A percentile compares a stretch with the other conserved stretches of the same genome.
Conservation (phyloP, 169 alveolate species). For the Babesia ovis region DNA sequence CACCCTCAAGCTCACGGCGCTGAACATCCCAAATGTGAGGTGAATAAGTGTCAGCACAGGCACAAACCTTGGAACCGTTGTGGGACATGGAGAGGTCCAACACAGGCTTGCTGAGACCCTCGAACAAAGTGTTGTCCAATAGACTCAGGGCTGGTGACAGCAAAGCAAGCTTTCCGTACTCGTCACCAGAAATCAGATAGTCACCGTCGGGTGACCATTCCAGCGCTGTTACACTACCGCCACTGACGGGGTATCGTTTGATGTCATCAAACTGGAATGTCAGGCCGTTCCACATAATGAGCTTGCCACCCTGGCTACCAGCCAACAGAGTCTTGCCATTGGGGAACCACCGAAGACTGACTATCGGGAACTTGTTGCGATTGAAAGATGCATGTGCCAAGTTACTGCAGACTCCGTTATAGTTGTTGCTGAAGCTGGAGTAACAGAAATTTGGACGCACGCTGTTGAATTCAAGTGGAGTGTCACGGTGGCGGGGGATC, state of each 20-base stretch:
- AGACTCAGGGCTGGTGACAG: slow-evolving; percentile 80
- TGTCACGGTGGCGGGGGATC: slow-evolving; percentile 41
- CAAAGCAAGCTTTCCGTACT: slow-evolving; percentile 78
- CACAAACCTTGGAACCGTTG: slow-evolving; percentile 71
- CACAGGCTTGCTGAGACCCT: slow-evolving; percentile 75
- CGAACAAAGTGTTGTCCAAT: slow-evolving; percentile 74
- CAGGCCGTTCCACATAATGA: slow-evolving; percentile 85
- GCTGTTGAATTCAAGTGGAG: slow-evolving; percentile 41
- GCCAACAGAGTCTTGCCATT: slow-evolving; percentile 84
- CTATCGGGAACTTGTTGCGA: slow-evolving; percentile 66
- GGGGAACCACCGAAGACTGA: slow-evolving; percentile 81
- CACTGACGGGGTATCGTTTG: slow-evolving; percentile 82
- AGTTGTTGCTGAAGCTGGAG: slow-evolving; percentile 46
- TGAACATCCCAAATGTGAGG: slow-evolving; percentile 81
- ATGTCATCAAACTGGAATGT: slow-evolving; percentile 84
- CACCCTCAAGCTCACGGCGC: slow-evolving; percentile 65
- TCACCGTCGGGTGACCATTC: slow-evolving; percentile 82
- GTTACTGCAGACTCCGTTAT: slow-evolving; percentile 63
- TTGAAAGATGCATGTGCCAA: slow-evolving; percentile 65
- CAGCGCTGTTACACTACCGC: slow-evolving; percentile 80
- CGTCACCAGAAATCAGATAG: slow-evolving; percentile 79
- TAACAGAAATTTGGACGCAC: slow-evolving; percentile 52
- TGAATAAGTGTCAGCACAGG: slow-evolving; percentile 78
- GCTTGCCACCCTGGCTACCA: slow-evolving; percentile 87
- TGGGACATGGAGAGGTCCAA: slow-evolving; percentile 77